Conservation (phyloP, 228 moss, liverwort and hornwort species). For the Sphagnum magellanicum region DNA sequence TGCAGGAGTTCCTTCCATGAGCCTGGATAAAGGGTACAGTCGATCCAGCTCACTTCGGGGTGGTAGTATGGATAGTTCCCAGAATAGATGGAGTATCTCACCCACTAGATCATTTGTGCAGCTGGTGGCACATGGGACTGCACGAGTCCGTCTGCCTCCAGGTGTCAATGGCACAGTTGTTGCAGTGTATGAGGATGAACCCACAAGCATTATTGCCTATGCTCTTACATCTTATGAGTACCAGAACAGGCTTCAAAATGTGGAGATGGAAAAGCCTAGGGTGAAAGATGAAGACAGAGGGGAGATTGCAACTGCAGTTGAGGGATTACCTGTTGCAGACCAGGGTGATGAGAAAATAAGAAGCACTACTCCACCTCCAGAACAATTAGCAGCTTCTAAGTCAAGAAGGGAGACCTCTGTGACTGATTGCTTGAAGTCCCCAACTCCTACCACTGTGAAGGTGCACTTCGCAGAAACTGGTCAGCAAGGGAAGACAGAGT, state of each 20-base stretch:
- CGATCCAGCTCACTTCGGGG: conserved; percentile 37
- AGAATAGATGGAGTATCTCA: conserved; percentile 26
- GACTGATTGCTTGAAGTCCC: conserved; percentile 60
- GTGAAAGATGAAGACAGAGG: conserved; percentile 39
- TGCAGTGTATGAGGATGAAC: conserved; percentile 83
- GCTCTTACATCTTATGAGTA: conserved; percentile 69
- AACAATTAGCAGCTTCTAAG: conserved; percentile 26
- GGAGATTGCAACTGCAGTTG: conserved; percentile 12
- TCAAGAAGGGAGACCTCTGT: conserved; percentile 12
- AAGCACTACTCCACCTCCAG: conserved; percentile 34
- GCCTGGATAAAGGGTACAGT: conserved; percentile 33
- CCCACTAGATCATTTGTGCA: conserved; percentile 36
- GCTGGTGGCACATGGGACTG: conserved; percentile 46
- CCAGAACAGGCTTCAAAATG: conserved; percentile 30
- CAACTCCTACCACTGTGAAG: conserved; percentile 41
- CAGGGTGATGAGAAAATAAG: conserved; percentile 20
- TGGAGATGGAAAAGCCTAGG: conserved; percentile 39
- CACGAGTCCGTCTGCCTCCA: conserved; percentile 50
- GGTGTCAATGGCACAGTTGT: conserved; percentile 57
- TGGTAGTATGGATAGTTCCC: conserved; percentile 17
- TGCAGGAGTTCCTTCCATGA: conserved; percentile 22
- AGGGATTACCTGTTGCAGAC: conserved; percentile 13
- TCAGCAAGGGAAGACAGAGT: conserved; percentile 57
- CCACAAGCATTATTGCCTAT: conserved; percentile 77
- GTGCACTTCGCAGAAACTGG: conserved; percentile 26